Conservation (phyloP, 768 basidiomycete species). For the Strobilomyces echinocephalus region DNA sequence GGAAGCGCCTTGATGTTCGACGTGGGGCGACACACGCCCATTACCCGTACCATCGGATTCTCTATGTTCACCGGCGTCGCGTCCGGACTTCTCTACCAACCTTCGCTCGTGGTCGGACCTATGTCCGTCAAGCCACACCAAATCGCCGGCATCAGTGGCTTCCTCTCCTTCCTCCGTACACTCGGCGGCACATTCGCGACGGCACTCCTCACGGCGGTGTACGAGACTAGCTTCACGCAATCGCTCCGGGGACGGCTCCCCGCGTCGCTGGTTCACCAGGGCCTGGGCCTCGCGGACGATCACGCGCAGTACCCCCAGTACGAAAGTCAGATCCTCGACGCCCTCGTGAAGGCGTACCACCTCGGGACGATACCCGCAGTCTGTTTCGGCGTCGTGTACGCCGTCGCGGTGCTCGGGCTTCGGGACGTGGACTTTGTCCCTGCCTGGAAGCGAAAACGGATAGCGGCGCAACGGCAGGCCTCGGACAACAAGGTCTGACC, state of each 20-base stretch:
- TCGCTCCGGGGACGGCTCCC: slow-evolving; percentile 27
- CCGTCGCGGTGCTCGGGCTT: slow-evolving; percentile 28
- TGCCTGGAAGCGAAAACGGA: slow-evolving; percentile 30
- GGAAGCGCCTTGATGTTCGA: slow-evolving; percentile 32
- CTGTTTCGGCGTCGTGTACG: slow-evolving; percentile 31
- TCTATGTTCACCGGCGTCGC: slow-evolving; percentile 30
- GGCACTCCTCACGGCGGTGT: slow-evolving; percentile 32
- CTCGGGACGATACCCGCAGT: slow-evolving; percentile 31
- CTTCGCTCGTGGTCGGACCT: slow-evolving; percentile 33
- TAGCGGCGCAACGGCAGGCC: slow-evolving; percentile 21
- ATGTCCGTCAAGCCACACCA: slow-evolving; percentile 33
- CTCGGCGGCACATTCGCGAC: slow-evolving; percentile 34
- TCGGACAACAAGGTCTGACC: slow-evolving; percentile 19
- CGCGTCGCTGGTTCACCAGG: slow-evolving; percentile 27
- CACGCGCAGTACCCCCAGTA: slow-evolving; percentile 31
- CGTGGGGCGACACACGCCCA: slow-evolving; percentile 29
- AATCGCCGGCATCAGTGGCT: slow-evolving; percentile 34
- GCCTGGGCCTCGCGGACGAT: slow-evolving; percentile 29
- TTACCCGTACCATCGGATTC: slow-evolving; percentile 26
- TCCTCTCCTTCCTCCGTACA: slow-evolving; percentile 33
- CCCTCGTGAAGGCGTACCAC: slow-evolving; percentile 33
- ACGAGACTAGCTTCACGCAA: slow-evolving; percentile 30
- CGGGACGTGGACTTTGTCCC: slow-evolving; percentile 31
- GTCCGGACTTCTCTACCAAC: slow-evolving; percentile 33
- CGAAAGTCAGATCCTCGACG: slow-evolving; percentile 28